Evolutionary conservation across 257 asterid species (phyloP), one percentile per base, ranked within the genome.

Genomic region (Capsicum chinense): DNA sequence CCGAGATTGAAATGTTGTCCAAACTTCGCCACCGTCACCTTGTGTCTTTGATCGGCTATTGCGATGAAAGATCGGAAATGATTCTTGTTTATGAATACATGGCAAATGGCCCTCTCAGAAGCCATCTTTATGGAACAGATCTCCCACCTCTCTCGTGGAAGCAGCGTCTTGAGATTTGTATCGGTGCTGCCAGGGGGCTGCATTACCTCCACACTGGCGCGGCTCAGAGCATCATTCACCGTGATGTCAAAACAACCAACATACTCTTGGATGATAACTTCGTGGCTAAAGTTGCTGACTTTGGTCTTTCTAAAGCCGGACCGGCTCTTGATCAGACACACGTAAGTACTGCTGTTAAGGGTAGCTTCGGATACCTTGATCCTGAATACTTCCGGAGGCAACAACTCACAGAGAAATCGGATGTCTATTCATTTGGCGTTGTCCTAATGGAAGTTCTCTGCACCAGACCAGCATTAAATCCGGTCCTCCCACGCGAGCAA

Each of bases 151-250:
- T 90, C 35, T 70, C 89, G 0, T 90, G 92, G 92, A 90, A 88
- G 85, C 90, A 81, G 39, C 92, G 92, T 33, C 91, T 90, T 52
- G 92, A 90, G 85, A 90, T 90, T 63, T 90, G 92, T 79, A 90
- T 90, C 11, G 92, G 92, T 21, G 85, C 92, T 56, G 92, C 92
- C 12, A 87, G 90, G 84, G 92, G 92, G 33, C 91, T 90, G 60
- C 92, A 88, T 69, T 90, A 90, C 83, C 91, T 90, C 64, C 91
- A 90, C 66, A 90, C 92, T 1, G 91, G 92, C 73, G 92, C 92
- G 56, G 80, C 92, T 58, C 92, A 90, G 81, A 90, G 91, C 67
- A 88, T 90, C 64, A 88, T 90, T 68, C 92, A 90, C 78, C 91
- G 92, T 5, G 92, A 90, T 68, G 92, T 90, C 56, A 90, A 90